phyloP scores from a whole-genome alignment of 129 eudicot species.

The Flaveria bidentis region DNA sequence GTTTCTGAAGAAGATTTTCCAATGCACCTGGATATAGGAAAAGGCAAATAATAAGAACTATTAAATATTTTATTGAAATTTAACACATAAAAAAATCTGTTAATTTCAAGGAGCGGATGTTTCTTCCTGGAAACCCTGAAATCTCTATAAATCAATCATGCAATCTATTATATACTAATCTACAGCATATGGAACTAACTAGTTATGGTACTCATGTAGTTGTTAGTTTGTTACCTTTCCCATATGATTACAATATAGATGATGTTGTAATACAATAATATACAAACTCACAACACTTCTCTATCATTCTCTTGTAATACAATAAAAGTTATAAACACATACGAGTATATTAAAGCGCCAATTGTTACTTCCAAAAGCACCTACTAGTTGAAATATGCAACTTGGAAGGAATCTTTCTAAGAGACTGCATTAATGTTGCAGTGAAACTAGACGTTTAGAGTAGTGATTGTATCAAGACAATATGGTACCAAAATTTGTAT shows the following conservation, averaged over 20 bases:
- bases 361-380: not conserved
- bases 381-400: not conserved
- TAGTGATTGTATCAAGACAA: not conserved
- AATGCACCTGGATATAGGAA: conserved; percentile 56
- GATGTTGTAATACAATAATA: not conserved
- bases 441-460: not conserved
- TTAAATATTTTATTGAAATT: not conserved
- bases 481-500: not conserved
- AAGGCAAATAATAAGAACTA: conserved; percentile 13
- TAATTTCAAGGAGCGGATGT: not conserved
- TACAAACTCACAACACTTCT: not conserved
- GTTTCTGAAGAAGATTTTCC: conserved; percentile 92
- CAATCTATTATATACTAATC: not conserved
- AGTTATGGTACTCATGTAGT: not conserved
- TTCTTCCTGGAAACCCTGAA: not conserved
- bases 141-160: not conserved
- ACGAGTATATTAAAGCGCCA: not conserved
- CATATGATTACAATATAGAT: not conserved
- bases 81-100: not conserved
- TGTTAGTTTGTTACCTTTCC: not conserved
- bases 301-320: not conserved
- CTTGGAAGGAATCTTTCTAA: not conserved
- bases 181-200: not conserved
- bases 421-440: not conserved
- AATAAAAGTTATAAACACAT: not conserved